A percentile compares a stretch with the other conserved stretches of the same genome.
Conservation (phyloP, 345 rosid species). For the Euphorbia tirucalli region DNA sequence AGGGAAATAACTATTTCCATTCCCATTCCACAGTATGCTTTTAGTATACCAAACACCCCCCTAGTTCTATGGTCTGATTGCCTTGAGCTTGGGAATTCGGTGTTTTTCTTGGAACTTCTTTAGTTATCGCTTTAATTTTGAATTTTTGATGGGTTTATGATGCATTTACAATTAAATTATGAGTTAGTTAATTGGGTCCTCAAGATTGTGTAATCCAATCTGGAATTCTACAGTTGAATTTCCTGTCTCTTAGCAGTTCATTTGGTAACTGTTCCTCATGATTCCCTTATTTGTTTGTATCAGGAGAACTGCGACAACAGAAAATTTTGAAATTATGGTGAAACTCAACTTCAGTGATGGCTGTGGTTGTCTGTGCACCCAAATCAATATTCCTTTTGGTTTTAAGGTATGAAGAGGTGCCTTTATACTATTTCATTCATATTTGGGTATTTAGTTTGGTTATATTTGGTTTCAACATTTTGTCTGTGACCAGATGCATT, state of each 20-base stretch:
- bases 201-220: not conserved
- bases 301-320: conserved; percentile 77
- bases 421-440: not conserved
- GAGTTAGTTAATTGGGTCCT: not conserved
- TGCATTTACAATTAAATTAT: not conserved
- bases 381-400: conserved; percentile 65
- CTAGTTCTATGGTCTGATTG: not conserved
- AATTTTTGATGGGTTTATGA: not conserved
- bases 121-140: not conserved
- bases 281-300: conserved; percentile 10
- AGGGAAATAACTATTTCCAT: too few species aligned
- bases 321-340: conserved; percentile 64
- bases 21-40: too few species aligned
- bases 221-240: not conserved
- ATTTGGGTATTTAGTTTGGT: not conserved
- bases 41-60: too few species aligned
- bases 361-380: conserved; percentile 64
- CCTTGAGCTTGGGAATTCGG: not conserved
- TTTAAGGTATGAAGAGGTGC: conserved; percentile 52
- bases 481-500: not conserved
- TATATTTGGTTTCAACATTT: not conserved
- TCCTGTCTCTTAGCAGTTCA: not conserved
- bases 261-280: conserved; percentile 8
- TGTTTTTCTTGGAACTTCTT: not conserved
- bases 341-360: conserved; percentile 71